phyloP scores from a whole-genome alignment of 2,329 filamentous ascomycete genomes.

The Albifimbria verrucaria region DNA sequence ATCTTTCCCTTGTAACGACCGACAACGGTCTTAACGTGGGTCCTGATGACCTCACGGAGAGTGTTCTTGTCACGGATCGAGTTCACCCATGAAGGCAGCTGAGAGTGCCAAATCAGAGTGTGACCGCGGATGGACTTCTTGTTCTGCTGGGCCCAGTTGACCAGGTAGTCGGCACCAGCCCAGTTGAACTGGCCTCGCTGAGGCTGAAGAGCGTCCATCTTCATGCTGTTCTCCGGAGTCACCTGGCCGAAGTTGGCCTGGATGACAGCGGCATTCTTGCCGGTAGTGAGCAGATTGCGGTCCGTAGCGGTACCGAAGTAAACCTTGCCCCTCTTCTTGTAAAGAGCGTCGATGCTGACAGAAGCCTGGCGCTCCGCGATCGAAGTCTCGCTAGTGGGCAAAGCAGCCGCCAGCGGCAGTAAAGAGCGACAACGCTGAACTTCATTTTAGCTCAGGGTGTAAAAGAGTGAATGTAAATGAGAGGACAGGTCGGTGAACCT shows the following conservation, averaged over 20 bases:
- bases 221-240: background rate
- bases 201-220: background rate
- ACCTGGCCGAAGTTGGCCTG: background rate
- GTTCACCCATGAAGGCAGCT: background rate
- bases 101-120: background rate
- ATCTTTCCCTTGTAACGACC: background rate
- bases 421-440: too few relatives aligned
- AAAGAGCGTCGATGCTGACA: too few relatives aligned
- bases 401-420: too few relatives aligned
- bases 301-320: background rate
- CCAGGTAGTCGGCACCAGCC: background rate
- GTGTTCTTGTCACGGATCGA: background rate
- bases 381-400: too few relatives aligned
- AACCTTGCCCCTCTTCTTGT: too few relatives aligned
- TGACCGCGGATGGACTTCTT: background rate
- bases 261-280: background rate
- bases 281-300: background rate
- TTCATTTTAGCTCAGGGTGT: too few relatives aligned
- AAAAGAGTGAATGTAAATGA: too few relatives aligned
- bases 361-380: too few relatives aligned
- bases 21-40: background rate
- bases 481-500: too few relatives aligned
- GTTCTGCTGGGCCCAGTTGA: background rate
- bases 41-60: background rate
- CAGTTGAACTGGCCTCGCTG: background rate